phyloP scores from a whole-genome alignment of 1,284 basidiomycete genomes.

The Crepidotus sp. region DNA sequence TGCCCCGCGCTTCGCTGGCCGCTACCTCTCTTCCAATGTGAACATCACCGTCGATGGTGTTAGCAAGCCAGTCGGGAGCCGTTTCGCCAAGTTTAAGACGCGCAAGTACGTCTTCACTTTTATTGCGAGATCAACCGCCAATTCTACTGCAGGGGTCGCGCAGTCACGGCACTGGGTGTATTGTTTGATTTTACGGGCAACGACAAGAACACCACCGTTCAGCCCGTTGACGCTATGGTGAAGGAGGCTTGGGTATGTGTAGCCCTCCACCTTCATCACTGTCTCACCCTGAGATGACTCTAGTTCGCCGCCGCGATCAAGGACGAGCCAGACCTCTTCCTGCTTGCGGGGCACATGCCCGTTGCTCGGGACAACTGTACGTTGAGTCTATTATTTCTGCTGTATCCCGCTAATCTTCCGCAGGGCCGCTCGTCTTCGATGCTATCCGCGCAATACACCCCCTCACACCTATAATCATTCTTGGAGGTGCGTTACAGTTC shows the following conservation, averaged over 20 bases:
- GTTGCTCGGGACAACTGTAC: constrained; percentile 53
- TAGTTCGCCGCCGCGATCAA: constrained; percentile 71
- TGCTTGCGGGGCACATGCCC: constrained; percentile 73
- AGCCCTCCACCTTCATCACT: not conserved
- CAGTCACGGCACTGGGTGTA: constrained; percentile 76
- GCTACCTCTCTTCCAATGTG: constrained; percentile 77
- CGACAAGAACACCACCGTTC: constrained; percentile 62
- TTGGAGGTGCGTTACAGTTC: constrained; percentile 39
- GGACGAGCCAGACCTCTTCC: constrained; percentile 77
- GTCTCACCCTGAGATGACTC: not conserved
- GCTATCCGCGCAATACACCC: constrained; percentile 68
- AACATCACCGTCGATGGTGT: constrained; percentile 67
- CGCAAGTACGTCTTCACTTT: constrained; percentile 40
- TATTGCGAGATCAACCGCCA: not conserved
- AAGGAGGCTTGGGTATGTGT: constrained; percentile 57
- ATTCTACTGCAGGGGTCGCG: constrained; percentile 44
- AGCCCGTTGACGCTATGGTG: constrained; percentile 65
- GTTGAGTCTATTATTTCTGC: constrained; percentile 19
- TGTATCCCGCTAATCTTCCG: constrained; percentile 10
- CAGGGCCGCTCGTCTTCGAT: constrained; percentile 64
- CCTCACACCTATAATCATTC: constrained; percentile 67
- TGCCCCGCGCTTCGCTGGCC: constrained; percentile 60
- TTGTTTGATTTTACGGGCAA: constrained; percentile 67
- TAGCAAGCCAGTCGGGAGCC: constrained; percentile 59
- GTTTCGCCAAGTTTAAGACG: constrained; percentile 70